Evolutionary conservation across 2,329 filamentous ascomycete genomes (phyloP), one percentile per base, ranked within the genome.

Genomic region (Aspergillus pseudonomiae): DNA sequence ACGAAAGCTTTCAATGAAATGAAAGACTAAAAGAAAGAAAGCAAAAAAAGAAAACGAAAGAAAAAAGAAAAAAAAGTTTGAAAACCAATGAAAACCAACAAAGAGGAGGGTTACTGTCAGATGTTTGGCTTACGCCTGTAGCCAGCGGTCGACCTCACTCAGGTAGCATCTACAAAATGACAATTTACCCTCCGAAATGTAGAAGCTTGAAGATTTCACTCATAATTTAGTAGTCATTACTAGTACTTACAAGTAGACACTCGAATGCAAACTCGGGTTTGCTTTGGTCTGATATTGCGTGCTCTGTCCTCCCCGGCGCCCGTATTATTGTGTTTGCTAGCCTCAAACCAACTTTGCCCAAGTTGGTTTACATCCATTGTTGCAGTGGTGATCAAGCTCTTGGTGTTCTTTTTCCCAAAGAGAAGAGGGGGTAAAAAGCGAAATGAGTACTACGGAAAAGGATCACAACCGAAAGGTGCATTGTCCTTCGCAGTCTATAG

Each of bases 401-500:
- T 41, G 48, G 24, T 63, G 2, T 34, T 24, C 48, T 28, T 50
- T 41, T 21, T 43, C 43, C 28, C 12, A 48, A 28, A 12, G 34
- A 14, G 26, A 45, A 21, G 78, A 78, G 76, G 69, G 75, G 32
- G 26, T 28, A 34, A 16, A 48, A 28, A 11, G 28, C n/a, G 34
- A 45, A 16, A 78, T 79, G 76, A 70, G 75, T 62, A 69, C 75
- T 30, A 67, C 68, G 55, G 75, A 74, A 52, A 77, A 72, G 60
- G 78, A 80, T 58, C 73, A 75, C 52, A 75, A 70, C 65, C 68
- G 74, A 30, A 80, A 80, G 77, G 79, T 79, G 62, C 45, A 68
- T 59, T 55, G 5, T 41, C 34, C 57, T 58, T 9, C 34, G 19
- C 26, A n/a, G 46, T 55, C 16, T 16, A 39, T 52, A 28, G 52